phyloP scores from a whole-genome alignment of 371 early-diverging fungal genomes.

The Fennellomyces sp. region DNA sequence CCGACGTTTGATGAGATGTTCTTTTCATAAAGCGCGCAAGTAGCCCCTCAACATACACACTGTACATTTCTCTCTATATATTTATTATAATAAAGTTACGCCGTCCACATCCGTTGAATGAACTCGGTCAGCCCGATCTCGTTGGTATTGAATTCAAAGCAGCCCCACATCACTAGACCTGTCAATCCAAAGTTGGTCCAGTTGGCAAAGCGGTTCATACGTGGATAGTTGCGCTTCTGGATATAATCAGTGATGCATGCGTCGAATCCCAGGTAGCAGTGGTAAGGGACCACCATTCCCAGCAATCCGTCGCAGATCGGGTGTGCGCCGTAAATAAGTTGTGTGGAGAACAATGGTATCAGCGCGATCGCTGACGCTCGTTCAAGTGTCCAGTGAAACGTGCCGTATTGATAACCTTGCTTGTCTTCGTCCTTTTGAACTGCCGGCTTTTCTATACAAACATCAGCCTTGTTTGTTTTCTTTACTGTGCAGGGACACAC shows the following conservation, averaged over 20 bases:
- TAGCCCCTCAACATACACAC: too few relatives aligned
- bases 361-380: slow-evolving; percentile 77
- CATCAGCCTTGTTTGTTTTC: neutral
- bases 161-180: slow-evolving; percentile 82
- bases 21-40: slow-evolving; percentile 25
- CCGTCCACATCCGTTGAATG: slow-evolving; percentile 79
- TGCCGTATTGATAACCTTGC: slow-evolving; percentile 26
- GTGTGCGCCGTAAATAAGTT: slow-evolving; percentile 78
- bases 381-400: slow-evolving; percentile 63
- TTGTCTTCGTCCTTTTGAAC: slow-evolving; percentile 5
- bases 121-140: slow-evolving; percentile 94
- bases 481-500: too few relatives aligned
- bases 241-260: slow-evolving; percentile 83
- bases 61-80: neutral
- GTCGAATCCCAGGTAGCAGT: slow-evolving; percentile 82
- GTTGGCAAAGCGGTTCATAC: slow-evolving; percentile 60
- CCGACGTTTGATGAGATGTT: slow-evolving; percentile 24
- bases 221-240: slow-evolving; percentile 68
- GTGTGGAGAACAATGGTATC: slow-evolving; percentile 78
- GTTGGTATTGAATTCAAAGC: slow-evolving; percentile 92
- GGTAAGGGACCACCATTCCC: slow-evolving; percentile 88
- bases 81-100: slow-evolving; percentile 31
- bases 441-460: neutral
- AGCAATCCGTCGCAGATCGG: slow-evolving; percentile 85
- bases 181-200: slow-evolving; percentile 72